Conservation (phyloP, 2,329 filamentous ascomycete species). For the Diplodia sapinea region DNA sequence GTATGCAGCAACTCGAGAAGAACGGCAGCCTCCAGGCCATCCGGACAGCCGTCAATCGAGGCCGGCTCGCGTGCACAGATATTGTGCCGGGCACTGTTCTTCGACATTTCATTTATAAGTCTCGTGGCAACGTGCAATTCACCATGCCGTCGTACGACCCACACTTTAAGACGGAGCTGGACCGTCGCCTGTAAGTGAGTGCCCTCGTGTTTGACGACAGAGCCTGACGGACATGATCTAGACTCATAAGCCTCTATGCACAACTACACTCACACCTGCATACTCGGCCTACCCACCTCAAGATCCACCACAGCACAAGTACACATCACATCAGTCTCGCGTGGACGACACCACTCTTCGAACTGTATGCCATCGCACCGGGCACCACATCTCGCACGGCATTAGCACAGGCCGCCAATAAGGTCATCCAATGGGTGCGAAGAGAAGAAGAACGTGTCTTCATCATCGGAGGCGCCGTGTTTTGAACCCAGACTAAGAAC, state of each 20-base stretch:
- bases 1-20: slow-evolving; percentile 69
- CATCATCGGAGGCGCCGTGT: slow-evolving; percentile 94
- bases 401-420: slow-evolving; percentile 84
- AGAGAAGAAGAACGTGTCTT: slow-evolving; percentile 93
- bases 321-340: slow-evolving; percentile 76
- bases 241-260: slow-evolving; percentile 83
- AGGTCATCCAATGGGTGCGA: slow-evolving; percentile 88
- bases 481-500: slow-evolving; percentile 40
- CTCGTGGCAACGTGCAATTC: slow-evolving; percentile 92
- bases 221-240: slow-evolving; percentile 37
- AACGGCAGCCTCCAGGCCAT: slow-evolving; percentile 79
- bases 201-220: not conserved
- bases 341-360: slow-evolving; percentile 90
- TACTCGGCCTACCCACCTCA: slow-evolving; percentile 79
- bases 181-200: slow-evolving; percentile 63
- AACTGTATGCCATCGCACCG: slow-evolving; percentile 93
- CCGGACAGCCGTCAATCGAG: slow-evolving; percentile 69
- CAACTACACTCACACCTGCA: slow-evolving; percentile 85
- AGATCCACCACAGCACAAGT: slow-evolving; percentile 80
- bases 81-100: slow-evolving; percentile 81
- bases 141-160: slow-evolving; percentile 83
- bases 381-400: slow-evolving; percentile 67
- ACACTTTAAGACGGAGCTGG: slow-evolving; percentile 65
- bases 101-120: slow-evolving; percentile 96
- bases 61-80: slow-evolving; percentile 73